Percentiles rank a stretch among this genome's conserved stretches.
phyloP scores from a whole-genome alignment of 202 grass and related monocot species.

The Schoenoplectus tabernaemontani region DNA sequence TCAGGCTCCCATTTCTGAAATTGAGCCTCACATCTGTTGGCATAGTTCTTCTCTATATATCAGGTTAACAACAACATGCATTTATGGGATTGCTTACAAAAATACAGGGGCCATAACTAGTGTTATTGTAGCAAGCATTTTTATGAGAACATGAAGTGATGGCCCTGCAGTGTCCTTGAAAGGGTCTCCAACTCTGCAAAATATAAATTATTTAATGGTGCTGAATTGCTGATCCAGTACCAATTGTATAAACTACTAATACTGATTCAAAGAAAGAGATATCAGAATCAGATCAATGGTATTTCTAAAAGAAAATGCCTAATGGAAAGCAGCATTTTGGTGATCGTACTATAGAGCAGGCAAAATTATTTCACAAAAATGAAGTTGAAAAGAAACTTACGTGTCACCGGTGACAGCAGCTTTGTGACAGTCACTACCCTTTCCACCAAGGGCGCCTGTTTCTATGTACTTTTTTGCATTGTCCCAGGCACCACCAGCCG shows the following conservation, averaged over 20 bases:
- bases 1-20: constrained; percentile 15
- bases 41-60: constrained; percentile 25
- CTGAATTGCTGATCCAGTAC: background rate
- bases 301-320: background rate
- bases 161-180: constrained; percentile 97
- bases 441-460: constrained; percentile 93
- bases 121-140: constrained; percentile 98
- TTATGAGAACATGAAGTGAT: constrained; percentile 91
- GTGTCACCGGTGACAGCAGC: constrained; percentile 93
- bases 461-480: constrained; percentile 99
- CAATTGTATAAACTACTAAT: background rate
- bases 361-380: background rate
- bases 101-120: constrained; percentile 97
- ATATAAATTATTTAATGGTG: constrained; percentile 1
- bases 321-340: background rate
- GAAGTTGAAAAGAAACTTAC: constrained; percentile 47
- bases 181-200: constrained; percentile 90
- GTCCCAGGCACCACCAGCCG: constrained; percentile 93
- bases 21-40: constrained; percentile 17
- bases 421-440: constrained; percentile 91
- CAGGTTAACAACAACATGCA: constrained; percentile 14
- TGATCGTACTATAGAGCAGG: background rate
- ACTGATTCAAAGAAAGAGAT: background rate
- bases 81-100: constrained; percentile 42
- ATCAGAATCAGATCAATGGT: background rate